Evolutionary conservation across 139 green algal genomes (phyloP).

Genomic region (Coelastrella sp.): DNA sequence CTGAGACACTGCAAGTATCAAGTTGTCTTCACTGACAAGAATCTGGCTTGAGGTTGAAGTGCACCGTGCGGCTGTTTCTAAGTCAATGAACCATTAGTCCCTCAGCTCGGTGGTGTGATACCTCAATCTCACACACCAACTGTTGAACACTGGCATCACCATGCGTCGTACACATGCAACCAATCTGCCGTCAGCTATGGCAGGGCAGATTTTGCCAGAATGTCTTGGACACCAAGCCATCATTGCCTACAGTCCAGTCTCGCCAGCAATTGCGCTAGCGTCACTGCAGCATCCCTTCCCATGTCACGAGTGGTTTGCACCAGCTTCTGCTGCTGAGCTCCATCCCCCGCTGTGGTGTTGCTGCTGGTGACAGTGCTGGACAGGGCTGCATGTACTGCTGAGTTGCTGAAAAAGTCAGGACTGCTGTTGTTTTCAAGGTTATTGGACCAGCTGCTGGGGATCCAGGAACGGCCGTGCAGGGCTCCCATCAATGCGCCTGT

Average conservation of each 20-base stretch:
- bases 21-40: too few relatives aligned
- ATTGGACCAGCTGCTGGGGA: constrained; percentile 51
- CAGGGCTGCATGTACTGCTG: background rate
- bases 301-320: constrained; percentile 27
- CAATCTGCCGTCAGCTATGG: too few relatives aligned
- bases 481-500: constrained; percentile 52
- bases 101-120: too few relatives aligned
- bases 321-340: background rate
- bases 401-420: background rate
- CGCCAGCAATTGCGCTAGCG: constrained; percentile 17
- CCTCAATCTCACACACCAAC: too few relatives aligned
- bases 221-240: background rate
- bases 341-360: background rate
- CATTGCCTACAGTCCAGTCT: constrained; percentile 17
- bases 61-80: too few relatives aligned
- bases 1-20: too few relatives aligned
- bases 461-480: constrained; percentile 53
- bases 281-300: constrained; percentile 43
- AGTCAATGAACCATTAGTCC: too few relatives aligned
- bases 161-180: too few relatives aligned
- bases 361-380: background rate
- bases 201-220: background rate
- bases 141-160: too few relatives aligned
- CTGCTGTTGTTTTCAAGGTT: constrained; percentile 47
- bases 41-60: too few relatives aligned